Conservation (phyloP, 2,329 filamentous ascomycete genomes). For the Reticulascus tulasneorum region DNA sequence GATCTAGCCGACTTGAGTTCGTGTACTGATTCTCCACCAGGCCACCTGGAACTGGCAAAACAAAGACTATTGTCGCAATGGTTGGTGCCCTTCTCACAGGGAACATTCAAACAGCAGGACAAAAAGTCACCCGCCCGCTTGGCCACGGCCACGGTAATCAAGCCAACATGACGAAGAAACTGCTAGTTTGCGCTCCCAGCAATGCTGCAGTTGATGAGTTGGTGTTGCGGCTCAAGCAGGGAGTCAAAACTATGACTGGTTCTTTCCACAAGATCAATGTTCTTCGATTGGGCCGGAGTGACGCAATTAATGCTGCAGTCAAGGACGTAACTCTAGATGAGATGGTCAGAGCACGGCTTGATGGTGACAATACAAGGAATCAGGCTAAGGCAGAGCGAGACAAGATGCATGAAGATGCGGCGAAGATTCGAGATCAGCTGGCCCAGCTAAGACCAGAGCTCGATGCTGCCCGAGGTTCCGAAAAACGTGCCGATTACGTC, state of each 20-base stretch:
- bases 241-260: conserved; percentile 74
- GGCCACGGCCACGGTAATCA: conserved; percentile 27
- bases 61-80: conserved; percentile 96
- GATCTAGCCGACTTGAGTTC: conserved; percentile 1
- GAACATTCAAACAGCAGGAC: conserved; percentile 36
- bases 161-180: conserved; percentile 62
- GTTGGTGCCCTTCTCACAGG: conserved; percentile 79
- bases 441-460: conserved; percentile 67
- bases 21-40: conserved; percentile 40
- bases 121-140: conserved; percentile 28
- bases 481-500: conserved; percentile 41
- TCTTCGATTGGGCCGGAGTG: conserved; percentile 82
- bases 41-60: conserved; percentile 95
- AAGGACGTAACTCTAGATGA: conserved; percentile 92
- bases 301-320: conserved; percentile 87
- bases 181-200: conserved; percentile 95
- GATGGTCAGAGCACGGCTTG: conserved; percentile 72
- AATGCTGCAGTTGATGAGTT: conserved; percentile 97
- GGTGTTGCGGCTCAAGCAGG: conserved; percentile 85
- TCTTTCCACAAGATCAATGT: conserved; percentile 75
- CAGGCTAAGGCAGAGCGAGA: conserved; percentile 54
- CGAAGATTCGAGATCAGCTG: conserved; percentile 71
- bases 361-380: conserved; percentile 54
- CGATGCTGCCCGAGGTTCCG: conserved; percentile 53
- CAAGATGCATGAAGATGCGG: conserved; percentile 59